Base-by-base conservation (phyloP, 495 filamentous ascomycete genomes). In the Hamigera avellanea region DNA sequence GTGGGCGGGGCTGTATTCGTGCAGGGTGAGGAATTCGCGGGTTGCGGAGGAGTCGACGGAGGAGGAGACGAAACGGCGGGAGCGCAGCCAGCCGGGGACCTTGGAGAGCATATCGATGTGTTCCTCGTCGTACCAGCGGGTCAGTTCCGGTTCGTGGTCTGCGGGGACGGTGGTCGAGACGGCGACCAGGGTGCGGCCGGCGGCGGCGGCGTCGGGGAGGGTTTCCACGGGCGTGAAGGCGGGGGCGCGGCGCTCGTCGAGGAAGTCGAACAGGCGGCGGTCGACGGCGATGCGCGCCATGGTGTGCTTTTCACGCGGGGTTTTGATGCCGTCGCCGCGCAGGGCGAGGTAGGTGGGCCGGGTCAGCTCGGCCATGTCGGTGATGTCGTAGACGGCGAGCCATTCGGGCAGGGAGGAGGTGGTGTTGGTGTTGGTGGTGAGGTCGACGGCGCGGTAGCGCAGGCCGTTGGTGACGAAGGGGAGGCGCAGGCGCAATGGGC, bases 351-450 rank as follows among this genome's bases (percentile, higher is more conserved):
- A 91, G 15, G 71, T 68, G 46, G 72, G 60, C 41, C 75, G 75
- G 25, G 72, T 70, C 45, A 88, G 60, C 41, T 74, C 73, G 34
- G 65, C 58, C 73, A 84, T 81, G 47, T 81, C 73, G 33, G 75
- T 79, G 50, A 87, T 76, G 47, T 91, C 83, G 67, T 91, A 91
- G 44, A 76, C 55, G 17, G 84, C 84, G 50, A 86, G 68, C 65
- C 80, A 88, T 43, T 78, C 70, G 6, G 82, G 82, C 37, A 66
- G 53, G 33, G 53, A 35, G 28, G 59, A 50, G 8, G 27, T 30
- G 0, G 34, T 36, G 3, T 30, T 30, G n/a, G 8, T 15, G 8
- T 39, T 19, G 8, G 15, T 29, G 0, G 42, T 36, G 35, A 56
- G 45, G 55, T 86, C 83, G 33, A 52, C 69, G 14, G 80, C 80